Percentiles rank a stretch among this genome's conserved stretches.
Conservation (phyloP, 257 asterid species). For the Solanum etuberosum region DNA sequence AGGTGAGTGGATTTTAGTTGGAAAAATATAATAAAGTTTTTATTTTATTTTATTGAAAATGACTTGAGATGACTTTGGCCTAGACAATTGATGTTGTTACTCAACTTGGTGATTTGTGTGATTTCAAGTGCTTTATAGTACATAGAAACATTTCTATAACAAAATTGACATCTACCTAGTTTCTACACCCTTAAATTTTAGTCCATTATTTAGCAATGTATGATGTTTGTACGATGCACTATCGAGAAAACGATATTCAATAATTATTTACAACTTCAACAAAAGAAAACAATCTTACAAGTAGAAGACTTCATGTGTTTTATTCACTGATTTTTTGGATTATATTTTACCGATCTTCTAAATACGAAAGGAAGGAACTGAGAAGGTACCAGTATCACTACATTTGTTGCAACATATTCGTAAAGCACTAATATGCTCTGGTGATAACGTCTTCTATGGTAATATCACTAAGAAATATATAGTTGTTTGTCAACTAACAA, state of each 20-base stretch:
- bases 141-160: neutral
- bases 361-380: neutral
- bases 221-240: neutral
- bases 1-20: neutral
- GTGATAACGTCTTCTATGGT: neutral
- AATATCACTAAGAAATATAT: neutral
- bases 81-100: neutral
- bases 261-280: neutral
- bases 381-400: neutral
- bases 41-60: neutral
- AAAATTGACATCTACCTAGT: neutral
- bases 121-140: neutral
- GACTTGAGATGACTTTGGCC: neutral
- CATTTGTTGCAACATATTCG: neutral
- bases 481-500: too few species aligned
- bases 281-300: neutral
- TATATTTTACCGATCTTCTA: neutral
- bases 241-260: accelerated
- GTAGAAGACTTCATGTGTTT: neutral
- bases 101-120: neutral
- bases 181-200: neutral
- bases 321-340: neutral
- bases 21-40: neutral
- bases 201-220: neutral
- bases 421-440: neutral